A percentile compares a stretch with the other conserved stretches of the same genome.
phyloP scores from a whole-genome alignment of 768 basidiomycete species.

The Mycena indigotica region DNA sequence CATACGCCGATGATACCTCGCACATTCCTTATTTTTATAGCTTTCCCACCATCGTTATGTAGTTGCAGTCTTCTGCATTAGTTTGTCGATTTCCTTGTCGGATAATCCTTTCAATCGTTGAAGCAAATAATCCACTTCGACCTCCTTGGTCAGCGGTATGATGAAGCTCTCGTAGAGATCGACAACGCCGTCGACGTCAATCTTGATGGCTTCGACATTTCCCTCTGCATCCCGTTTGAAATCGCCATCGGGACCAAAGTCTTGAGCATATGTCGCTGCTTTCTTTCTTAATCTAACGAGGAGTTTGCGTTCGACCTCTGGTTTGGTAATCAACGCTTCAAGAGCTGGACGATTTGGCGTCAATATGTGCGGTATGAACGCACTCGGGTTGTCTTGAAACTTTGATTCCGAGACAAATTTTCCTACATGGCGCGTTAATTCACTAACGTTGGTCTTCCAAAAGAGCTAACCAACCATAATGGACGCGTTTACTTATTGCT shows the following conservation, averaged over 20 bases:
- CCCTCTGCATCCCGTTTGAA: conserved; percentile 37
- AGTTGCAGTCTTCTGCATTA: conserved; percentile 37
- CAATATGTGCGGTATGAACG: conserved; percentile 91
- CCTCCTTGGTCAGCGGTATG: conserved; percentile 96
- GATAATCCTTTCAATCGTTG: conserved; percentile 85
- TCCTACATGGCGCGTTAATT: conserved; percentile 49
- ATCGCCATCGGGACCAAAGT: conserved; percentile 71
- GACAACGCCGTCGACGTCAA: conserved; percentile 92
- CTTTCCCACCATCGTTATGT: conserved; percentile 14
- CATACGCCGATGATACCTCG: conserved; percentile 14
- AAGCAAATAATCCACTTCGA: conserved; percentile 98
- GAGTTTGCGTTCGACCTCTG: conserved; percentile 87
- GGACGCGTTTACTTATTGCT: conserved; percentile 96
- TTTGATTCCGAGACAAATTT: conserved; percentile 99
- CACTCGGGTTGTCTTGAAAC: conserved; percentile 81
- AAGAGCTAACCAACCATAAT: conserved; percentile 72
- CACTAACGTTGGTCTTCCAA: not conserved
- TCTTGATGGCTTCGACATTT: conserved; percentile 53
- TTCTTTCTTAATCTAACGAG: conserved; percentile 87
- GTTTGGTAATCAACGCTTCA: conserved; percentile 92
- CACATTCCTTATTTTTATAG: conserved; percentile 10
- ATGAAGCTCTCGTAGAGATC: conserved; percentile 93
- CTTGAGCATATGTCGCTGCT: conserved; percentile 75
- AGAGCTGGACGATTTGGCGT: conserved; percentile 76
- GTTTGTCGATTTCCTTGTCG: conserved; percentile 72